A percentile compares a stretch with the other conserved stretches of the same genome.
These are phyloP conservation scores for Carex arenaria DNA, from an alignment of 202 grass and related monocot genomes.

Conservation along the genomic window DNA sequence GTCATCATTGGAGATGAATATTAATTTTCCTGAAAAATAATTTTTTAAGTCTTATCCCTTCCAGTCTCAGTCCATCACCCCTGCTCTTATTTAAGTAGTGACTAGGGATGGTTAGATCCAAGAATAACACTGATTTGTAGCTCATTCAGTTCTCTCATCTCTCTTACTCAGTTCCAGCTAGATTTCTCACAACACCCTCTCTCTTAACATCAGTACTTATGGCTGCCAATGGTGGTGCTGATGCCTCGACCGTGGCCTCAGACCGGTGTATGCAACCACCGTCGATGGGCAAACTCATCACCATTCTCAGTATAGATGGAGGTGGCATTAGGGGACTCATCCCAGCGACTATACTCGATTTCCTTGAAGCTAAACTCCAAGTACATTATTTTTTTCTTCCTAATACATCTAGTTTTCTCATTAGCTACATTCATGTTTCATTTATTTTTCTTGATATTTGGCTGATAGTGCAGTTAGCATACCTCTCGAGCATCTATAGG, in stretches of 20 bases:
- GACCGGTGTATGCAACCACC: conserved; percentile 19
- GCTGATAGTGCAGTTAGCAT: background rate
- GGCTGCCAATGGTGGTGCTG: background rate
- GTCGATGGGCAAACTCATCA: conserved; percentile 39
- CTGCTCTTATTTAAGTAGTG: background rate
- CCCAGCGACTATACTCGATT: conserved; percentile 47
- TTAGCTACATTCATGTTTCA: background rate
- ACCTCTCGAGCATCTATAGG: background rate
- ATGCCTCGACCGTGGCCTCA: background rate
- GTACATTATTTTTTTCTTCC: background rate
- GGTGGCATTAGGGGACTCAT: conserved; percentile 55
- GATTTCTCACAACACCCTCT: background rate
- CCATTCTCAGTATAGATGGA: conserved; percentile 55
- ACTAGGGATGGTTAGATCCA: too few relatives aligned
- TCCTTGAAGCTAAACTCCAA: conserved; percentile 54
- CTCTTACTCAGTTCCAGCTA: background rate
- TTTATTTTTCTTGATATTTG: background rate
- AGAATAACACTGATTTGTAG: too few relatives aligned
- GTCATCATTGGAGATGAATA: background rate
- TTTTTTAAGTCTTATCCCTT: background rate
- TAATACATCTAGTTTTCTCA: background rate
- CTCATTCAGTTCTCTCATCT: background rate
- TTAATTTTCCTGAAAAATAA: background rate
- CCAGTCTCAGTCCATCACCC: background rate
- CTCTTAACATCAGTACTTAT: background rate